Evolutionary conservation across 1,284 basidiomycete species (phyloP), one percentile per base, ranked within the genome.

Genomic region (Apiotrichum siamense): DNA sequence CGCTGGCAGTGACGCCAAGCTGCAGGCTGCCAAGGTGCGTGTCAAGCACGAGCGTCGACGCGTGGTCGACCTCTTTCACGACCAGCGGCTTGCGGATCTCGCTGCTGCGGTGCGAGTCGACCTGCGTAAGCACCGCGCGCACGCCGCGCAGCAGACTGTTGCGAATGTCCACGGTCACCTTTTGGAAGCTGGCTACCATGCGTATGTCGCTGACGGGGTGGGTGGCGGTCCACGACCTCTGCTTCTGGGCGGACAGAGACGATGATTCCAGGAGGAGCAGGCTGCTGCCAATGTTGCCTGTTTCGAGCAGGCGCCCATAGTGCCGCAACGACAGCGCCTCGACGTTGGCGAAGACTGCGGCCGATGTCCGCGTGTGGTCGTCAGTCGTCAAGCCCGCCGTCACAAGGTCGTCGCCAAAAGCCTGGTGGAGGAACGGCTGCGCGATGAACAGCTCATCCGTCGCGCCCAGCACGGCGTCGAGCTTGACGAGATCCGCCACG

Each of bases 341-440:
- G 37, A 63, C 24, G n/a, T 54, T 54, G 4, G 59, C 25, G 48
- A 65, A 62, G 9, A 61, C 10, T 33, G 59, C 52, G 20, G 60
- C 17, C 1, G 57, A 36, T n/a, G 44, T 49, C 3, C 26, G 20
- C 20, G 26, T 27, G 15, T 35, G 27, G 3, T 13, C 7, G 23
- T 35, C 15, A 7, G 43, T 47, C 12, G 44, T 45, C 10, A 49
- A 27, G 2, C 55, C 55, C 6, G 54, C 54, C 2, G 29, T 32
- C 37, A 47, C 35, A 3, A 55, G 43, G 5, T 54, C 48, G 13
- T 53, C 38, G 24, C 62, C 59, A 27, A 68, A 63, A 7, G 58
- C 64, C 13, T 57, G 45, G 15, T 55, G 44, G 25, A 72, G 50
- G 56, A 66, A 72, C 1, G 58, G 57, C 32, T 63, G 63, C 13